phyloP scores from a whole-genome alignment of 75 land plant genomes.

The Cunninghamia lanceolata region DNA sequence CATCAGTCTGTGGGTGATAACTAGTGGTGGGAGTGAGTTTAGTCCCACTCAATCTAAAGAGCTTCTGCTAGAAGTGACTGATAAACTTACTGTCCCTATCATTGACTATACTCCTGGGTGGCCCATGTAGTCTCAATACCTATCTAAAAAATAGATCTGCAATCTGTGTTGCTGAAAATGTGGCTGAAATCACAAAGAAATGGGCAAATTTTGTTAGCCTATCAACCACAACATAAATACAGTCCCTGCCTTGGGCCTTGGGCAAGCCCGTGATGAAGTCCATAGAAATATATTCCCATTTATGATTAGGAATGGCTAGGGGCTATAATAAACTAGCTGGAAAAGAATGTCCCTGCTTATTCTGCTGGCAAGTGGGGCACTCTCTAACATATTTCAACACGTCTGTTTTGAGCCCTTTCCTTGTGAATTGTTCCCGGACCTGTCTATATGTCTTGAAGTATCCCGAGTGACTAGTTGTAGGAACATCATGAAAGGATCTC shows the following conservation, averaged over 20 bases:
- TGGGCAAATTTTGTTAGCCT: conserved; percentile 25
- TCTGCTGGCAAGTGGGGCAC: conserved; percentile 27
- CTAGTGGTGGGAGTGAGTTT: too few relatives aligned
- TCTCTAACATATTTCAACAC: conserved; percentile 10
- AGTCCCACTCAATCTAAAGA: too few relatives aligned
- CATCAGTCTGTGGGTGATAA: too few relatives aligned
- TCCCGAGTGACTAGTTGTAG: conserved; percentile 1
- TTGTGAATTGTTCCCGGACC: conserved; percentile 9
- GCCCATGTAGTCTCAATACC: too few relatives aligned
- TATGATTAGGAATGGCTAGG: conserved; percentile 18
- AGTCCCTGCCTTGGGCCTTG: conserved; percentile 11
- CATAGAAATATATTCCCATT: conserved; percentile 21
- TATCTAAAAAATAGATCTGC: too few relatives aligned
- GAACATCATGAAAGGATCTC: too few relatives aligned
- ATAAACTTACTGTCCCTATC: too few relatives aligned
- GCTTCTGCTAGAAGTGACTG: too few relatives aligned
- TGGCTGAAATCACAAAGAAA: conserved; percentile 17
- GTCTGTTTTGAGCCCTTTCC: conserved; percentile 22
- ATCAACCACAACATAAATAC: conserved; percentile 27
- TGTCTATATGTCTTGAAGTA: not conserved
- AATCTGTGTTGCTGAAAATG: not conserved
- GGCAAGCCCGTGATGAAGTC: conserved; percentile 26
- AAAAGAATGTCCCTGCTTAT: conserved; percentile 22
- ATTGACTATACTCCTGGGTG: too few relatives aligned
- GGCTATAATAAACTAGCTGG: conserved; percentile 23